Evolutionary conservation across 495 filamentous ascomycete genomes (phyloP), one percentile per base, ranked within the genome.

Genomic region (Aspergillus ellipticus): DNA sequence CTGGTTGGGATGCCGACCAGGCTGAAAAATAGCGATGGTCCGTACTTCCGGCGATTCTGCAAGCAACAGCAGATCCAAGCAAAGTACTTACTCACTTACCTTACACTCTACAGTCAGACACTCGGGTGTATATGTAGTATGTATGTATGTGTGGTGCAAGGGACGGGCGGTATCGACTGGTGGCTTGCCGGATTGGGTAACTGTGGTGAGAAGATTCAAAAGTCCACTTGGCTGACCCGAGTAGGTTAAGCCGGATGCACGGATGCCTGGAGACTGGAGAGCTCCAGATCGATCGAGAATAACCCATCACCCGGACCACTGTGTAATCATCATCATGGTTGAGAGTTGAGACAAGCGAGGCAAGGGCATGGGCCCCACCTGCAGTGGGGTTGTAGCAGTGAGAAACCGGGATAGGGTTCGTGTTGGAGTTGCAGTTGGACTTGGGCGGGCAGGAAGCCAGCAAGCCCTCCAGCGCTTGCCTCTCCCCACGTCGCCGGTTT

Each of bases 351-450:
- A 48, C 24, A 48, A 29, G 22, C 45, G 24, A 48, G 24, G 45
- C 45, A 48, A 17, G 45, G 45, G 24, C 45, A 48, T 13, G 13
- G 20, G 20, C 43, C 43, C 43, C 43, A 26, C 21, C 20, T 11
- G 4, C 22, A 24, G 45, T 28, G 45, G 43, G 45, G 15, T 28
- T 8, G 20, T 16, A 22, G 22, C 5, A 13, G 5, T 4, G 4
- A n/a, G 22, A 48, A 28, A 48, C 45, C 45, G 24, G 45, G 45
- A 48, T 28, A 48, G 20, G 21, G 20, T 28, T 48, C 45, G 45
- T 29, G n/a, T 48, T 48, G 9, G 16, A 29, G 7, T 48, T 48
- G 13, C 21, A 10, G 24, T 47, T n/a, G n/a, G n/a, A n/a, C n/a
- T n/a, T n/a, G 42, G 7, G 19, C 42, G 42, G 24, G 24, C 24